Evolutionary conservation across 1,284 basidiomycete species (phyloP), one percentile per base, ranked within the genome.

Genomic region (Heterobasidion annosum): DNA sequence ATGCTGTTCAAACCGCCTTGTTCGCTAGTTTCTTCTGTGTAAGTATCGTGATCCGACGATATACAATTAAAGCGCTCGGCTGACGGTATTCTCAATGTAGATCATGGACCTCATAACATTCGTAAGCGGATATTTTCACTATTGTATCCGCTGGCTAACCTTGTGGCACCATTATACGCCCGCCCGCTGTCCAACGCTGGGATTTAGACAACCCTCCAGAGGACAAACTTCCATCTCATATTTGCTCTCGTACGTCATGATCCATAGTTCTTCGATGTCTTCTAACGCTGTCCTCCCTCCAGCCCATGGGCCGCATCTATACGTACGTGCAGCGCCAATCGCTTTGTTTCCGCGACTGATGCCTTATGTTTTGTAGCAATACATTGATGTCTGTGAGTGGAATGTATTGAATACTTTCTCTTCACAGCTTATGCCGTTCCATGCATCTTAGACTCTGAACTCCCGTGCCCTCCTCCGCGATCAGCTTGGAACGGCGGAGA

Each of bases 1-100:
- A 59, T 2, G 64, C 65, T n/a, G 59, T 67, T 19, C 64, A 68
- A 51, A 66, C 65, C 18, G 65, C 67, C 2, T 57, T 62, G 8
- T 51, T 69, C 8, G 67, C 63, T 1, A 61, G 63, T 5, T 58
- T 67, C 16, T 66, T 68, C 42, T 66, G 55, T 16, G 59, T 61
- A 34, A 15, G 58, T 32, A 25, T 25, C 3, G 25, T 25, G 4
- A 16, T 43, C 4, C 12, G 16, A 16, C 40, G 13, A 4, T 16
- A 5, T 16, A 7, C 40, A 43, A 18, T 18, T 18, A 2, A 18
- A 3, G 16, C 40, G 40, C 13, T 43, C 40, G 9, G 7, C 16
- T 50, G 19, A 25, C 25, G 19, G 25, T 7, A 18, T 47, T 43
- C 12, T 51, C 16, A 34, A 35, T 42, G 25, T 19, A 60, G 59